These are phyloP conservation scores for Gaultheria prostrata DNA, from an alignment of 148 eudicot genomes.

Conservation along the genomic window DNA sequence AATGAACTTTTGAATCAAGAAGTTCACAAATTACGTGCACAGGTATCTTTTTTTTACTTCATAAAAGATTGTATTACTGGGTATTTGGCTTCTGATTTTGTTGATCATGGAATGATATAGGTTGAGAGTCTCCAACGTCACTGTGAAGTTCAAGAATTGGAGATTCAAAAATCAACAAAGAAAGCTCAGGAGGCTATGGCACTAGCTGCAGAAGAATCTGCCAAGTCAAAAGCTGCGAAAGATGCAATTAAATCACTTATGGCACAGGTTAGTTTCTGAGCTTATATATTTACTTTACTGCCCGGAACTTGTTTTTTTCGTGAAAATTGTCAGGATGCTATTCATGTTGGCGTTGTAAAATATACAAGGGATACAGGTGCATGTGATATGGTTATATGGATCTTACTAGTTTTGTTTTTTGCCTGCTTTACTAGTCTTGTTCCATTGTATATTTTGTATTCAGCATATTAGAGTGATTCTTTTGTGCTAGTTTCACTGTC, in stretches of 20 bases:
- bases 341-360: background rate
- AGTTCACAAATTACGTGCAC: slow-evolving; percentile 72
- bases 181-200: slow-evolving; percentile 82
- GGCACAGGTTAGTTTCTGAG: slow-evolving; percentile 57
- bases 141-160: slow-evolving; percentile 76
- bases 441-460: background rate
- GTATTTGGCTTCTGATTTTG: slow-evolving; percentile 11
- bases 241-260: slow-evolving; percentile 87
- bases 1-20: slow-evolving; percentile 87
- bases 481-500: slow-evolving; percentile 8
- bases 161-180: slow-evolving; percentile 69
- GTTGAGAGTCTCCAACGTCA: slow-evolving; percentile 68
- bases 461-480: background rate
- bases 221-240: slow-evolving; percentile 95
- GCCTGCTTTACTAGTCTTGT: background rate
- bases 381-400: background rate
- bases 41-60: slow-evolving; percentile 45
- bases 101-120: slow-evolving; percentile 32
- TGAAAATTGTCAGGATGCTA: background rate
- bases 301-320: background rate
- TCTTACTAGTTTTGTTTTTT: background rate
- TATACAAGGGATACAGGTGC: background rate
- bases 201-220: slow-evolving; percentile 83
- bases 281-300: background rate
- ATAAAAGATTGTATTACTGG: background rate